Percentiles rank a stretch among this genome's conserved stretches.
These are phyloP conservation scores for Diplodia intermedia DNA, from an alignment of 2,329 filamentous ascomycete species.

Conservation along the genomic window DNA sequence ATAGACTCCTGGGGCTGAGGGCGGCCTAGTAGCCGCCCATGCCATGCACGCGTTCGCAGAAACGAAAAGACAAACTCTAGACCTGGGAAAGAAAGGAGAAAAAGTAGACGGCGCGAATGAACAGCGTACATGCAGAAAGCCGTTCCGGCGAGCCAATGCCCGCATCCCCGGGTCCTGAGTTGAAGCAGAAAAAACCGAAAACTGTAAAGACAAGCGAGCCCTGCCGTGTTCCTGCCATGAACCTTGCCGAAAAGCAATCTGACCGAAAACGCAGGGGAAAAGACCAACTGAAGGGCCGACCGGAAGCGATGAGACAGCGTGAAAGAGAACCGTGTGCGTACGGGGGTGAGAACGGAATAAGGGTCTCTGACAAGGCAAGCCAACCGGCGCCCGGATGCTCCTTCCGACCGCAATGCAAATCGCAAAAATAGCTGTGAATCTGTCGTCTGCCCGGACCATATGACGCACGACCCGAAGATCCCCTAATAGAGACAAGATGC, in stretches of 20 bases:
- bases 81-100: not conserved
- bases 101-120: not conserved
- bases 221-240: slow-evolving; percentile 8
- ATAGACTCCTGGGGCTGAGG: slow-evolving; percentile 21
- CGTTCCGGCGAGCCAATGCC: slow-evolving; percentile 20
- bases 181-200: slow-evolving; percentile 26
- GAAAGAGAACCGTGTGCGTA: slow-evolving; percentile 2
- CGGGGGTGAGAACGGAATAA: not conserved
- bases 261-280: slow-evolving; percentile 17
- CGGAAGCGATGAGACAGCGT: slow-evolving; percentile 16
- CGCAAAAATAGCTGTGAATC: slow-evolving; percentile 27
- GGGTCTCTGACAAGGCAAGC: slow-evolving; percentile 16
- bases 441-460: slow-evolving; percentile 25
- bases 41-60: slow-evolving; percentile 26
- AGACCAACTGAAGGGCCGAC: slow-evolving; percentile 12
- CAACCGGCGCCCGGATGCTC: slow-evolving; percentile 23
- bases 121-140: slow-evolving; percentile 25
- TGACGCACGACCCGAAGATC: slow-evolving; percentile 27
- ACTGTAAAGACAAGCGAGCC: slow-evolving; percentile 30
- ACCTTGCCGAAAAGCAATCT: slow-evolving; percentile 25
- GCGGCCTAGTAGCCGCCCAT: slow-evolving; percentile 18
- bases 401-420: slow-evolving; percentile 24
- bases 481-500: slow-evolving; percentile 29
- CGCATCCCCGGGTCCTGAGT: slow-evolving; percentile 17
- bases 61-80: slow-evolving; percentile 27